These are phyloP conservation scores for Eutrema japonicum DNA, from an alignment of 345 rosid species.

Conservation along the genomic window DNA sequence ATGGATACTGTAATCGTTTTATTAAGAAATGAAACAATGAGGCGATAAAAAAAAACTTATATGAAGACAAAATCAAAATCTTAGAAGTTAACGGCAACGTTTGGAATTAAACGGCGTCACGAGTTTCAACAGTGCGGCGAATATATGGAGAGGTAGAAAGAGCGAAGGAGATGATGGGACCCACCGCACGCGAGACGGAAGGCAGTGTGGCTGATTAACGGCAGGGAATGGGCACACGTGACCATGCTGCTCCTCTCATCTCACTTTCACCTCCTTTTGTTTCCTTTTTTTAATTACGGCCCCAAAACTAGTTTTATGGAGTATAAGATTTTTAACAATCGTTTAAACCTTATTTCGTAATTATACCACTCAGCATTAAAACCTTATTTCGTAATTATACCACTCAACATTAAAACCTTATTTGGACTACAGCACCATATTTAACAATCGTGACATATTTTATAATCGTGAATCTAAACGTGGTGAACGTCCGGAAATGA, in stretches of 20 bases:
- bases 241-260: conserved; percentile 26
- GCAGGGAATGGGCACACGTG: conserved; percentile 47
- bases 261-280: conserved; percentile 14
- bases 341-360: not conserved
- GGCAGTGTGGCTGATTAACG: conserved; percentile 38
- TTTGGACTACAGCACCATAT: too few species aligned
- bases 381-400: too few species aligned
- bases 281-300: not conserved
- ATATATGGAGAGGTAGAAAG: not conserved
- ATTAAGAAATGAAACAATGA: too few species aligned
- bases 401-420: too few species aligned
- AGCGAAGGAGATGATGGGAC: conserved; percentile 25
- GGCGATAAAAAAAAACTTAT: too few species aligned
- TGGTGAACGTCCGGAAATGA: not conserved
- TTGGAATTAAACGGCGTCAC: conserved; percentile 33
- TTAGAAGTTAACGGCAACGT: conserved; percentile 22
- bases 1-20: too few species aligned
- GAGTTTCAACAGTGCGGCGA: conserved; percentile 31
- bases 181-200: conserved; percentile 50
- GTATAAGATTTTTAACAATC: not conserved
- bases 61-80: not conserved
- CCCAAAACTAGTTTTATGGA: not conserved
- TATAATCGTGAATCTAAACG: not conserved
- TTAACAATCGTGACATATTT: not conserved
- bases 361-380: too few species aligned